phyloP scores from a whole-genome alignment of 306 rosid species.

The Echinosophora koreensis region DNA sequence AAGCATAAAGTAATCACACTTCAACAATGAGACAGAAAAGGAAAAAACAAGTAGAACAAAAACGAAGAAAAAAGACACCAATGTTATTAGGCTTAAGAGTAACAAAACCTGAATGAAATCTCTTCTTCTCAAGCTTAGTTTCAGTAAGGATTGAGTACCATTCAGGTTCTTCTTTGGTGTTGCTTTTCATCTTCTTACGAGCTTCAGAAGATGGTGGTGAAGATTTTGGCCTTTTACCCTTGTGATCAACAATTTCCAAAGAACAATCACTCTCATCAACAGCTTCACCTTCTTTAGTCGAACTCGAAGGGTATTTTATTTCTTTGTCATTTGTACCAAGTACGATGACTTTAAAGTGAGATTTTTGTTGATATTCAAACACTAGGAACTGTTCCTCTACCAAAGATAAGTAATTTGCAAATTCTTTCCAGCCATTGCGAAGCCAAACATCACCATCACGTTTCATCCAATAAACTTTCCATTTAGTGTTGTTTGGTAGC shows the following conservation, averaged over 20 bases:
- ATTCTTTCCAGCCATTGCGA: slow-evolving; percentile 38
- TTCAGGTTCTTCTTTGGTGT: background rate
- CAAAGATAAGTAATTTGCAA: slow-evolving; percentile 18
- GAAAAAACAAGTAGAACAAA: background rate
- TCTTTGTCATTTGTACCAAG: slow-evolving; percentile 3
- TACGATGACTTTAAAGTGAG: slow-evolving; percentile 18
- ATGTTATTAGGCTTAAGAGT: background rate
- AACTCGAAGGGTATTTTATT: slow-evolving; percentile 14
- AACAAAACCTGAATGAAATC: background rate
- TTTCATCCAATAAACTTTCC: slow-evolving; percentile 31
- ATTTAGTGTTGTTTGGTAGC: slow-evolving; percentile 45
- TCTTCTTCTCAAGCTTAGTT: background rate
- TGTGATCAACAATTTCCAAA: background rate
- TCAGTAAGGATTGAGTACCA: background rate
- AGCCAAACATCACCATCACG: slow-evolving; percentile 26
- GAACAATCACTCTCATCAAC: background rate
- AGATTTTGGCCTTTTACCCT: background rate
- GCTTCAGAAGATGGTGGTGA: background rate
- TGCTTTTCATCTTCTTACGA: slow-evolving; percentile 10
- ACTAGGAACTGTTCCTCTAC: slow-evolving; percentile 26
- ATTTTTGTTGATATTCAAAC: slow-evolving; percentile 37
- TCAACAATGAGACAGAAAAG: background rate
- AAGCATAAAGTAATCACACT: background rate
- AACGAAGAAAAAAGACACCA: background rate
- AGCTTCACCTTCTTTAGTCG: background rate